A percentile compares a stretch with the other conserved stretches of the same genome.
Evolutionary conservation across 106 monocot species (phyloP).

Genomic region (Acorus gramineus): DNA sequence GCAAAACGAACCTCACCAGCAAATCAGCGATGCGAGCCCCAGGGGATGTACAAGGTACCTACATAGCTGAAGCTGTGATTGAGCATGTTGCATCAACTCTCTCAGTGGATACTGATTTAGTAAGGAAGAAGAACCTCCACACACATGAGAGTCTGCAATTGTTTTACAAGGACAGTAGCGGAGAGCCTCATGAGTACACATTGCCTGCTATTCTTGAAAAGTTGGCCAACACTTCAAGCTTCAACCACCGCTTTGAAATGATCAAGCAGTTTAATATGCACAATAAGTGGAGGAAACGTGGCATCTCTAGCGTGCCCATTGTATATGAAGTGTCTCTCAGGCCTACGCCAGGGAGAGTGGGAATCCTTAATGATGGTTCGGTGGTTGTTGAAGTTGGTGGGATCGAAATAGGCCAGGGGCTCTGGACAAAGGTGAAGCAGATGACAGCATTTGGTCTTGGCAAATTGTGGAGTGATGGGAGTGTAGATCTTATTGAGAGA

Average conservation of each 20-base stretch:
- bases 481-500: slow-evolving; percentile 38
- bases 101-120: slow-evolving; percentile 26
- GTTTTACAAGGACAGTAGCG: slow-evolving; percentile 29
- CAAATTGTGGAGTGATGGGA: slow-evolving; percentile 29
- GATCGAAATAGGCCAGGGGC: slow-evolving; percentile 76
- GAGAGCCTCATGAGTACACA: slow-evolving; percentile 44
- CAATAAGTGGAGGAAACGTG: slow-evolving; percentile 63
- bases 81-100: slow-evolving; percentile 68
- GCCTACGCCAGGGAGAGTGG: slow-evolving; percentile 64
- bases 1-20: slow-evolving; percentile 56
- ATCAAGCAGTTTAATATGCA: slow-evolving; percentile 37
- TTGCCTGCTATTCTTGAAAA: slow-evolving; percentile 36
- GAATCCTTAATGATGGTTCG: slow-evolving; percentile 63
- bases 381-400: slow-evolving; percentile 85
- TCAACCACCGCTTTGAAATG: slow-evolving; percentile 17
- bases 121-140: slow-evolving; percentile 60
- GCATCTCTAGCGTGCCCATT: slow-evolving; percentile 57
- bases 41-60: slow-evolving; percentile 73
- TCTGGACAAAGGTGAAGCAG: slow-evolving; percentile 94
- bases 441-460: slow-evolving; percentile 69
- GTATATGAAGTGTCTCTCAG: slow-evolving; percentile 23
- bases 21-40: slow-evolving; percentile 77
- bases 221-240: slow-evolving; percentile 22
- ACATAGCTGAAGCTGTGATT: slow-evolving; percentile 68
- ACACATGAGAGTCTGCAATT: slow-evolving; percentile 42